A percentile compares a stretch with the other conserved stretches of the same genome.
phyloP scores from a whole-genome alignment of 495 filamentous ascomycete genomes.

The Parachaetomium inaequale region DNA sequence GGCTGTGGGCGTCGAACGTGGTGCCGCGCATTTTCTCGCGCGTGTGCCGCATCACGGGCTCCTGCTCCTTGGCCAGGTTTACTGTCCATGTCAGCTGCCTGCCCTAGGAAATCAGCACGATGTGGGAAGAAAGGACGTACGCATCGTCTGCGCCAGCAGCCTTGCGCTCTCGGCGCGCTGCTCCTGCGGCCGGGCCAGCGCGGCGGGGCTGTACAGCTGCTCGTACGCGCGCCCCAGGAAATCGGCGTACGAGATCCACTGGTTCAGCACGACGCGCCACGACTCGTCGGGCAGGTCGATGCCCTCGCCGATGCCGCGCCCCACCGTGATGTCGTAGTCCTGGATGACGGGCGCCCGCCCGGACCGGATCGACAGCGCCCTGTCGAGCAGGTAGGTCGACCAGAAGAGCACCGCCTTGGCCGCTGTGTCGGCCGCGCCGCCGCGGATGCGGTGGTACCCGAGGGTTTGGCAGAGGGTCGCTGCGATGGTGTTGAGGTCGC shows the following conservation, averaged over 20 bases:
- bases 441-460: slow-evolving; percentile 55
- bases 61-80: slow-evolving; percentile 14
- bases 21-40: slow-evolving; percentile 15
- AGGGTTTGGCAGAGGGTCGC: slow-evolving; percentile 59
- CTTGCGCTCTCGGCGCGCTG: slow-evolving; percentile 42
- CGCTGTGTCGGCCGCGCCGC: slow-evolving; percentile 35
- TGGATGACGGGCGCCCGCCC: slow-evolving; percentile 59
- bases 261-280: slow-evolving; percentile 37
- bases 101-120: background rate
- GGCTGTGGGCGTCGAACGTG: slow-evolving; percentile 18
- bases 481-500: slow-evolving; percentile 56
- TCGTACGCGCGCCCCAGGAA: slow-evolving; percentile 59
- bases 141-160: slow-evolving; percentile 26
- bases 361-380: slow-evolving; percentile 58
- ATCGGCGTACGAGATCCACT: slow-evolving; percentile 53
- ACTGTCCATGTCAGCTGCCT: background rate
- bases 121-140: slow-evolving; percentile 17
- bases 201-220: slow-evolving; percentile 58
- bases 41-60: slow-evolving; percentile 16
- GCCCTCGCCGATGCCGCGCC: slow-evolving; percentile 28
- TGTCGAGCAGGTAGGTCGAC: slow-evolving; percentile 59
- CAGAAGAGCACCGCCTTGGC: slow-evolving; percentile 55
- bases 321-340: slow-evolving; percentile 61
- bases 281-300: slow-evolving; percentile 31
- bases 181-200: slow-evolving; percentile 47